Base-by-base conservation (phyloP, 768 basidiomycete genomes). In the Xerocomus brunneocitrinus region DNA sequence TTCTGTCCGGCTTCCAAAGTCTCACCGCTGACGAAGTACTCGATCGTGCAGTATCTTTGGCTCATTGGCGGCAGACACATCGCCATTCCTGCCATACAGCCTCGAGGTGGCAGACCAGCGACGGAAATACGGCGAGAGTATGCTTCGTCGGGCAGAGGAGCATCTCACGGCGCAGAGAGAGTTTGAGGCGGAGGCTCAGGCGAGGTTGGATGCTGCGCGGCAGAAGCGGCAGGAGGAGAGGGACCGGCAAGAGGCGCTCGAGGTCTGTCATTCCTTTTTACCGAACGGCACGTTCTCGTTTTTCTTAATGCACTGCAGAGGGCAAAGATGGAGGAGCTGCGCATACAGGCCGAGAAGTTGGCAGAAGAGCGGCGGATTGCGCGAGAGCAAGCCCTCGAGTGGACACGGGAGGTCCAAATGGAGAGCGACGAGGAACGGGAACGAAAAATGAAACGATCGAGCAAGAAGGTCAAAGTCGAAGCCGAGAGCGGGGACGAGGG, bases 101-200 rank as follows among this genome's bases (percentile, higher is more conserved):
- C 77, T 80, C 9, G 93, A 95, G 45, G 79, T 98, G 43, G 92
- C 94, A 0, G 88, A 93, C 59, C 89, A 95, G 60, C 84, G 97
- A 41, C 79, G 85, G 36, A 87, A 88, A 67, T 99, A 98, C 62
- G 93, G 94, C 12, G 87, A 91, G 56, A 86, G 79, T 62, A 85
- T 98, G 78, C 67, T 95, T 49, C 79, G 89, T 51, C 84, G 84
- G 48, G 86, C 83, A 3, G 87, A 90, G 10, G 91, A 89, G 39
- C 92, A 95, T 63, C 73, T 92, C 24, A 70, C 78, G 4, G 74
- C 79, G 16, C 93, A 95, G 65, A 74, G 79, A 49, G 80, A 83
- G 52, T 79, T 82, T 60, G 93, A 95, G 66, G 74, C 71, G 0
- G 88, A 93, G 64, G 76, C 78, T 0, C 79, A 84, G 45, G 83